phyloP scores from a whole-genome alignment of 139 green algal species.

The Chlorella vulgaris region DNA sequence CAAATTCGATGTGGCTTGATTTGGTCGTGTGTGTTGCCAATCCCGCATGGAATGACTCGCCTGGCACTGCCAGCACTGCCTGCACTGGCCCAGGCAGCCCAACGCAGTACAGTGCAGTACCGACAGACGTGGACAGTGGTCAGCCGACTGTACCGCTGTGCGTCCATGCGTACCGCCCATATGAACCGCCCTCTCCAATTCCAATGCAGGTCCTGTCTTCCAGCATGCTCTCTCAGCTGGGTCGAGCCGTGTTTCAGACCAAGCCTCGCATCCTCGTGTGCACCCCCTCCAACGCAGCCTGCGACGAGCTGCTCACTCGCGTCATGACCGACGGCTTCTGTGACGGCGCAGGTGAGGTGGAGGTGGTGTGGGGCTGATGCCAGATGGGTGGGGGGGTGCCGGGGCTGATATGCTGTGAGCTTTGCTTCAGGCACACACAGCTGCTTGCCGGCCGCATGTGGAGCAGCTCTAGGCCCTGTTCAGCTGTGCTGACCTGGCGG shows the following conservation, averaged over 20 bases:
- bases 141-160: no score
- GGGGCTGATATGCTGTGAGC: not conserved
- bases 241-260: not conserved
- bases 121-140: no score
- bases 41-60: no score
- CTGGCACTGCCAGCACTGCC: no score
- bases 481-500: no score
- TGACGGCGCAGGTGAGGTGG: conserved; percentile 45
- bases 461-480: no score
- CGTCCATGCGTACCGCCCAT: not conserved
- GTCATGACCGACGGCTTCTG: conserved; percentile 79
- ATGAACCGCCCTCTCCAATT: not conserved
- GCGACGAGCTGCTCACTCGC: conserved; percentile 92
- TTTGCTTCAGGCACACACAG: not conserved
- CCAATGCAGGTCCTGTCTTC: not conserved
- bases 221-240: no score
- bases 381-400: no score
- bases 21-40: no score
- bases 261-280: conserved; percentile 91
- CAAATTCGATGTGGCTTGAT: no score
- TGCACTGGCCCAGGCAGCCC: no score
- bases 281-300: conserved; percentile 93
- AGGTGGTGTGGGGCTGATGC: not conserved
- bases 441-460: not conserved
- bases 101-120: no score